Evolutionary conservation across 306 rosid genomes (phyloP), one percentile per base, ranked within the genome.

Genomic region (Urtica urens): DNA sequence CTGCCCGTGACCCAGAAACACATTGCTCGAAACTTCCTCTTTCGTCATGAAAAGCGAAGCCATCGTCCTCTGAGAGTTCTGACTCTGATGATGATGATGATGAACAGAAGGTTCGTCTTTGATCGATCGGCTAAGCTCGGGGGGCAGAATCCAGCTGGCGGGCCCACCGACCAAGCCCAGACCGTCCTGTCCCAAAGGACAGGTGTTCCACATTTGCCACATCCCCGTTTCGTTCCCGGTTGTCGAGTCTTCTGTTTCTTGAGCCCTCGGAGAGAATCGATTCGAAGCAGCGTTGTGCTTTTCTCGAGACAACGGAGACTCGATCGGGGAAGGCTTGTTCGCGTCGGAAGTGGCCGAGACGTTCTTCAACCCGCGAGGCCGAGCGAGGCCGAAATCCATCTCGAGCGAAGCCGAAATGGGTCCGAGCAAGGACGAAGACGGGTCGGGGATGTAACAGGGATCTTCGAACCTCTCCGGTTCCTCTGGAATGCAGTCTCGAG

Each of bases 381-480:
- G 75, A 2, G 37, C 71, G 53, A 67, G 51, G 57, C 73, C 82
- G 51, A 49, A 59, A 54, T 75, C 94, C 40, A 55, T 46, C 58
- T 85, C 81, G 43, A 92, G 94, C 2, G 96, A 92, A 76, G 85
- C 96, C 20, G 95, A 92, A 72, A 92, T 96, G 17, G 99, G 94
- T 41, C 99, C 99, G 62, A 92, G 77, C 55, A 92, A 73, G n/a
- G n/a, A n/a, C 23, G 96, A 75, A 30, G 70, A 78, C 6, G 90
- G 96, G 72, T 82, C 85, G 0, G 96, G 99, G 60, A 73, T 80
- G 62, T 85, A 85, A 70, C 96, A 82, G 0, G 96, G 99, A 46
- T 92, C 99, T 79, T 92, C 96, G 65, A 82, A 92, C 69, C 59
- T 85, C 72, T 92, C 99, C 37, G 77, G 81, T 53, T 92, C 96